Evolutionary conservation across 169 alveolate genomes (phyloP).

Genomic region (Plasmodium vinckei): DNA sequence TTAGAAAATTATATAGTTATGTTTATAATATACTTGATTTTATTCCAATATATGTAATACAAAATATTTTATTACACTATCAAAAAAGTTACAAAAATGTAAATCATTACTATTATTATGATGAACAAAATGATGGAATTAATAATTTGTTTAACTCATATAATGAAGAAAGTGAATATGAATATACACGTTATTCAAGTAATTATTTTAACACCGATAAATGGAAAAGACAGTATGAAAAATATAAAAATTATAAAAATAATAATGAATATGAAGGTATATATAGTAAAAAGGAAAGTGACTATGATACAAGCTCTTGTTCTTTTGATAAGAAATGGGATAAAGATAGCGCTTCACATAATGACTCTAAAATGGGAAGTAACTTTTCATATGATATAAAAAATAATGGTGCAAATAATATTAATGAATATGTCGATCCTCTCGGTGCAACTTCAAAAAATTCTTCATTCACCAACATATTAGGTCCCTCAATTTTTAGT

Average conservation of each 20-base stretch:
- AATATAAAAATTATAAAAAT: not conserved
- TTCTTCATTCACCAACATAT: not conserved
- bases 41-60: constrained; percentile 35
- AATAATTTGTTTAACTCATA: not conserved
- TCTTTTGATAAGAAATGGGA: no score
- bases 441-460: no score
- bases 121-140: not conserved
- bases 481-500: not conserved
- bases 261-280: not conserved
- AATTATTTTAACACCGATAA: constrained; percentile 11
- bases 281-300: not conserved
- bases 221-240: constrained; percentile 45
- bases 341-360: no score
- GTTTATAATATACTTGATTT: constrained; percentile 54
- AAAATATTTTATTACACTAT: constrained; percentile 29
- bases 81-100: constrained; percentile 14
- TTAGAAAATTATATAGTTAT: constrained; percentile 47
- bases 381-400: not conserved
- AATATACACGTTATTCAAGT: constrained; percentile 13
- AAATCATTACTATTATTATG: constrained; percentile 21
- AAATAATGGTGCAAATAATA: not conserved
- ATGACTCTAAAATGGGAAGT: no score
- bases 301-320: not conserved
- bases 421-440: not conserved
- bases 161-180: constrained; percentile 31